Percentiles rank a stretch among this genome's conserved stretches.
phyloP scores from a whole-genome alignment of 768 basidiomycete genomes.

The Lactifluus echinatus region DNA sequence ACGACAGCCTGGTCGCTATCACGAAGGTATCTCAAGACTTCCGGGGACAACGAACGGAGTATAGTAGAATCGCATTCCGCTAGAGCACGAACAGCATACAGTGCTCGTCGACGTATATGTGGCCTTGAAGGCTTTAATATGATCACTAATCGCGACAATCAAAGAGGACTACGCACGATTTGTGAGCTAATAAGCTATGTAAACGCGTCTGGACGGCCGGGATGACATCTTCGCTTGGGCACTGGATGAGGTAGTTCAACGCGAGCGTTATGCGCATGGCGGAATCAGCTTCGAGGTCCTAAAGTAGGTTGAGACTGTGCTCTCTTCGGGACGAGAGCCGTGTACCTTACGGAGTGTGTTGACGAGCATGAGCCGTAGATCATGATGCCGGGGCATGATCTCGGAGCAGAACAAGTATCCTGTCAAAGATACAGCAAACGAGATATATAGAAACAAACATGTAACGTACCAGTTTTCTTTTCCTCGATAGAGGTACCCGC shows the following conservation, averaged over 20 bases:
- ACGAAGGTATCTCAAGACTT: constrained; percentile 12
- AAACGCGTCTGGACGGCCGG: constrained; percentile 68
- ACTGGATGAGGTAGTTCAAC: constrained; percentile 56
- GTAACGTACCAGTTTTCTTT: constrained; percentile 53
- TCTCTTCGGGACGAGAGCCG: not conserved
- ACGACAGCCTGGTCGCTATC: constrained; percentile 15
- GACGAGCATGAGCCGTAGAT: constrained; percentile 73
- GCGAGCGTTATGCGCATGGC: constrained; percentile 59
- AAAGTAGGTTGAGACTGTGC: not conserved
- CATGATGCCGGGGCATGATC: constrained; percentile 59
- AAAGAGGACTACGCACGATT: constrained; percentile 56
- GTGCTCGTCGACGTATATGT: constrained; percentile 4
- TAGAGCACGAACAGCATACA: constrained; percentile 16
- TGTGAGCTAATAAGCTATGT: constrained; percentile 57
- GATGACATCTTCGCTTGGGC: constrained; percentile 56
- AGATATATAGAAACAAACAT: not conserved
- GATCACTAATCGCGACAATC: not conserved
- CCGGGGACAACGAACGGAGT: constrained; percentile 9
- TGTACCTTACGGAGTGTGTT: constrained; percentile 77
- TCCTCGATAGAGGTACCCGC: constrained; percentile 50
- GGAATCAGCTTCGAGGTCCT: constrained; percentile 65
- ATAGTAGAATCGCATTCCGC: constrained; percentile 7
- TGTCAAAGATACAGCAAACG: constrained; percentile 24
- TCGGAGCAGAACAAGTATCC: constrained; percentile 75
- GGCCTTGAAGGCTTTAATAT: not conserved